Evolutionary conservation across 208 protist genomes (phyloP).

Genomic region (Wallacemonas sp.): DNA sequence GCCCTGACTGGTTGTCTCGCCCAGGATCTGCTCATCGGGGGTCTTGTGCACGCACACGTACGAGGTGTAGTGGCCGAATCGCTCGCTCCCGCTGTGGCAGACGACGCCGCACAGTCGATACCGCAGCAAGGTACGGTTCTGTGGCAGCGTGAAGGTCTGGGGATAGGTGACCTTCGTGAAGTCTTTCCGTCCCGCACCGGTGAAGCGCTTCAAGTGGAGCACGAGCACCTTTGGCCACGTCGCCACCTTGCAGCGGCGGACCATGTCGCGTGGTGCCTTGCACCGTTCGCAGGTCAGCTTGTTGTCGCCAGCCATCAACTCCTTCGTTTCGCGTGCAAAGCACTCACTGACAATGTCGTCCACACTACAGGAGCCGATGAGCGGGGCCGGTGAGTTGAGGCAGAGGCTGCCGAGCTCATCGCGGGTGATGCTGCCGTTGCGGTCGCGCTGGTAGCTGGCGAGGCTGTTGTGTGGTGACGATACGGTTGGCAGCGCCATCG

Average conservation of each 20-base stretch:
- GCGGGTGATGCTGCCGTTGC: conserved; percentile 9
- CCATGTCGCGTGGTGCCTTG: conserved; percentile 54
- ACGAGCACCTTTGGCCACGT: conserved; percentile 73
- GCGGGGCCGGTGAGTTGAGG: not conserved
- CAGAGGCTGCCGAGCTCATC: conserved; percentile 12
- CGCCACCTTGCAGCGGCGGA: conserved; percentile 39
- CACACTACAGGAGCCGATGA: conserved; percentile 14
- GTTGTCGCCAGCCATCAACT: conserved; percentile 58
- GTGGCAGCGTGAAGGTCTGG: conserved; percentile 40
- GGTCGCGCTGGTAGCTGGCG: not conserved
- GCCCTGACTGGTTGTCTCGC: not conserved
- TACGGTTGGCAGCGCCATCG: not conserved
- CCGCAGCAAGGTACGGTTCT: conserved; percentile 16
- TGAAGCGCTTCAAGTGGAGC: conserved; percentile 86
- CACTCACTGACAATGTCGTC: conserved; percentile 48
- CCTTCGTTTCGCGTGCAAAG: conserved; percentile 53
- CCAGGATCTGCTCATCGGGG: not conserved
- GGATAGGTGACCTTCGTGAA: conserved; percentile 53
- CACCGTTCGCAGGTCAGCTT: conserved; percentile 65
- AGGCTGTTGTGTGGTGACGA: not conserved
- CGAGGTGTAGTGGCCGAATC: conserved; percentile 80
- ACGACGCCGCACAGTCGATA: conserved; percentile 77
- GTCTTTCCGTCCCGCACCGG: conserved; percentile 61
- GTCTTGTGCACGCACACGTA: conserved; percentile 53
- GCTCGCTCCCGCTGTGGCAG: conserved; percentile 70